Evolutionary conservation across 352 stramenopile species (phyloP).

Genomic region (Saprolegnia diclina): DNA sequence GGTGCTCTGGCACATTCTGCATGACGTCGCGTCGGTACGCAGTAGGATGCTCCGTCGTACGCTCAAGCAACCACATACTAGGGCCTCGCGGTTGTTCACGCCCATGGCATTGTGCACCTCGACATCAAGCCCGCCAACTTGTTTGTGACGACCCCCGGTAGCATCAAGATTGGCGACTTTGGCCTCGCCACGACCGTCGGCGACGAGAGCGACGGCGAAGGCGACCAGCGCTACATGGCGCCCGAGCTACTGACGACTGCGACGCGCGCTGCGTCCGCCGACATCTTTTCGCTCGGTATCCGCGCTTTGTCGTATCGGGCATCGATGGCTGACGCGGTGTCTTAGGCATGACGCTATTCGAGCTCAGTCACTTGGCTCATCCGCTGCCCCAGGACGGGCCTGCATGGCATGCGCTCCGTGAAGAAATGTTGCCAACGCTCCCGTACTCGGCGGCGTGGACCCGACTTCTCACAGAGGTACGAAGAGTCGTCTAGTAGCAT

Average conservation of each 20-base stretch:
- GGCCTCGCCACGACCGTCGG: slow-evolving; percentile 72
- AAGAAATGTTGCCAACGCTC: slow-evolving; percentile 42
- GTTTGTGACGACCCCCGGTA: slow-evolving; percentile 68
- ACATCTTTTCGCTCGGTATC: slow-evolving; percentile 94
- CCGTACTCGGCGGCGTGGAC: slow-evolving; percentile 46
- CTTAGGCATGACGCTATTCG: slow-evolving; percentile 60
- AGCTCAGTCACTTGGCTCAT: slow-evolving; percentile 39
- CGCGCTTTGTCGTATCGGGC: no score
- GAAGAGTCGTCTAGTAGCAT: slow-evolving; percentile 7
- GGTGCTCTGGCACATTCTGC: slow-evolving; percentile 68
- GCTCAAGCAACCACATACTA: no score
- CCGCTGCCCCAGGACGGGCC: slow-evolving; percentile 46
- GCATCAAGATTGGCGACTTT: slow-evolving; percentile 89
- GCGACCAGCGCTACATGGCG: slow-evolving; percentile 90
- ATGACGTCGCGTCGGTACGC: slow-evolving; percentile 42
- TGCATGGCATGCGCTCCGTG: slow-evolving; percentile 60
- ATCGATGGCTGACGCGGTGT: not conserved
- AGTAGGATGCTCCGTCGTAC: slow-evolving; percentile 2
- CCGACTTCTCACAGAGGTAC: slow-evolving; percentile 44
- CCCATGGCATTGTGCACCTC: slow-evolving; percentile 87
- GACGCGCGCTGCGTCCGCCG: slow-evolving; percentile 60
- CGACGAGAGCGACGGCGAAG: slow-evolving; percentile 77
- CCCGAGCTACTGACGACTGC: slow-evolving; percentile 79
- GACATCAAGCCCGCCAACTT: slow-evolving; percentile 98
- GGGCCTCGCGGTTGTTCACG: slow-evolving; percentile 87